Evolutionary conservation across 169 alveolate species (phyloP).

Genomic region (Plasmodium chabaudi): DNA sequence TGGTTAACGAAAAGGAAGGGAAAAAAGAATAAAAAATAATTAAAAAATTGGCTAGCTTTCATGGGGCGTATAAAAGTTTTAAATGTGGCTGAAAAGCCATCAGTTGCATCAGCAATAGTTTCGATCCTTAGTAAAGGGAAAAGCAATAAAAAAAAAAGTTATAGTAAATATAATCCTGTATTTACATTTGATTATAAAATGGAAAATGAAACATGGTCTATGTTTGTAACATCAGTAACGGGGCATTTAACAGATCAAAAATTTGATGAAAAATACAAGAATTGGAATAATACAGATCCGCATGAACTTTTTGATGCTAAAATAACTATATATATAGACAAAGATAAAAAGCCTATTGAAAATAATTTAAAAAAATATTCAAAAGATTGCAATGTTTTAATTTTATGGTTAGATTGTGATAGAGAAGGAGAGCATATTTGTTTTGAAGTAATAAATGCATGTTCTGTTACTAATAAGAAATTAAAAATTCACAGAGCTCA

Average conservation of each 20-base stretch:
- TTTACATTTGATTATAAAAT: slow-evolving; percentile 55
- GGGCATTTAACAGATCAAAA: slow-evolving; percentile 98
- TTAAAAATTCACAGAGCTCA: slow-evolving; percentile 94
- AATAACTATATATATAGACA: slow-evolving; percentile 88
- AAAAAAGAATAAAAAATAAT: neutral
- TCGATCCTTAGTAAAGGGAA: slow-evolving; percentile 91
- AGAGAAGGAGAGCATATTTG: slow-evolving; percentile 99
- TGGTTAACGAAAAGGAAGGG: neutral
- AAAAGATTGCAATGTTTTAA: slow-evolving; percentile 90
- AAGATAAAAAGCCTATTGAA: slow-evolving; percentile 86
- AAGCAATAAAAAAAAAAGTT: slow-evolving; percentile 83
- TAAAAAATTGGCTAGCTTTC: neutral
- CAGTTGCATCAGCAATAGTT: slow-evolving; percentile 97
- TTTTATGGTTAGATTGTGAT: slow-evolving; percentile 99
- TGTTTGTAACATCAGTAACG: slow-evolving; percentile 81
- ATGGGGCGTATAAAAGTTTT: slow-evolving; percentile 87
- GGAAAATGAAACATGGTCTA: slow-evolving; percentile 74
- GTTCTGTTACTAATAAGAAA: slow-evolving; percentile 75
- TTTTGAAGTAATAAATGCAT: slow-evolving; percentile 95
- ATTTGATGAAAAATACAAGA: slow-evolving; percentile 94
- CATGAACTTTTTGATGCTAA: slow-evolving; percentile 95
- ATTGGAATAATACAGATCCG: slow-evolving; percentile 96
- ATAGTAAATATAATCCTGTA: slow-evolving; percentile 40
- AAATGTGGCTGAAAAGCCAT: slow-evolving; percentile 99
- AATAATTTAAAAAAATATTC: slow-evolving; percentile 92